A percentile compares a stretch with the other conserved stretches of the same genome.
These are phyloP conservation scores for Madurella mycetomatis DNA, from an alignment of 2,329 filamentous ascomycete genomes.

Conservation along the genomic window DNA sequence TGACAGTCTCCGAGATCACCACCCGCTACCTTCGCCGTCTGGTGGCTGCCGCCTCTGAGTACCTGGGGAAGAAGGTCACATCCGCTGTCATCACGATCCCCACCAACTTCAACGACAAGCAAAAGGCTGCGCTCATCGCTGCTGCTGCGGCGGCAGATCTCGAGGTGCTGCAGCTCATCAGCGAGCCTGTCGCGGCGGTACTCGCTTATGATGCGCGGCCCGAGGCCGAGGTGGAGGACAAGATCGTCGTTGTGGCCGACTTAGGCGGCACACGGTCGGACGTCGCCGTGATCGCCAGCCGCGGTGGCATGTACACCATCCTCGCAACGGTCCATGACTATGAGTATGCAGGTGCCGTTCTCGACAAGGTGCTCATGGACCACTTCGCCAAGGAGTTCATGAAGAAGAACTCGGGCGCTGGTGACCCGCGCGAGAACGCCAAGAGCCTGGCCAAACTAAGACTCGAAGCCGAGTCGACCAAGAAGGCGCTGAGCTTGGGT, in stretches of 20 bases:
- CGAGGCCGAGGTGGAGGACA: slow-evolving; percentile 71
- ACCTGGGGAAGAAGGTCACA: slow-evolving; percentile 86
- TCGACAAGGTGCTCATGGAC: slow-evolving; percentile 90
- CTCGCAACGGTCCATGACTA: slow-evolving; percentile 94
- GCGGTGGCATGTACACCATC: slow-evolving; percentile 94
- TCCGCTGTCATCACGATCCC: slow-evolving; percentile 93
- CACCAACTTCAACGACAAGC: slow-evolving; percentile 85
- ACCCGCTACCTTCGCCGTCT: slow-evolving; percentile 82
- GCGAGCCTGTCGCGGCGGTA: slow-evolving; percentile 82
- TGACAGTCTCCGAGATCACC: slow-evolving; percentile 75
- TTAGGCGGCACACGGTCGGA: slow-evolving; percentile 91
- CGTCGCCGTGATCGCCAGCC: slow-evolving; percentile 81
- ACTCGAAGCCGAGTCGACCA: slow-evolving; percentile 83
- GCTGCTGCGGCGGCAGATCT: slow-evolving; percentile 76
- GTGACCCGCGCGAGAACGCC: slow-evolving; percentile 77
- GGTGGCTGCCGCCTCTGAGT: slow-evolving; percentile 79
- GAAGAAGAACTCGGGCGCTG: slow-evolving; percentile 77
- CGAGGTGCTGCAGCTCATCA: slow-evolving; percentile 88
- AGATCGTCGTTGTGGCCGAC: slow-evolving; percentile 86
- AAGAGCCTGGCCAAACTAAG: slow-evolving; percentile 87
- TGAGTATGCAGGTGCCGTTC: slow-evolving; percentile 77
- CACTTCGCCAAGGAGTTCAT: slow-evolving; percentile 98
- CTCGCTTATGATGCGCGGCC: slow-evolving; percentile 87
- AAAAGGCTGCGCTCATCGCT: slow-evolving; percentile 73
- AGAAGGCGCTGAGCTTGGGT: slow-evolving; percentile 86